A percentile compares a stretch with the other conserved stretches of the same genome.
Conservation (phyloP, 2,329 filamentous ascomycete genomes). For the Aspergillus sojae region DNA sequence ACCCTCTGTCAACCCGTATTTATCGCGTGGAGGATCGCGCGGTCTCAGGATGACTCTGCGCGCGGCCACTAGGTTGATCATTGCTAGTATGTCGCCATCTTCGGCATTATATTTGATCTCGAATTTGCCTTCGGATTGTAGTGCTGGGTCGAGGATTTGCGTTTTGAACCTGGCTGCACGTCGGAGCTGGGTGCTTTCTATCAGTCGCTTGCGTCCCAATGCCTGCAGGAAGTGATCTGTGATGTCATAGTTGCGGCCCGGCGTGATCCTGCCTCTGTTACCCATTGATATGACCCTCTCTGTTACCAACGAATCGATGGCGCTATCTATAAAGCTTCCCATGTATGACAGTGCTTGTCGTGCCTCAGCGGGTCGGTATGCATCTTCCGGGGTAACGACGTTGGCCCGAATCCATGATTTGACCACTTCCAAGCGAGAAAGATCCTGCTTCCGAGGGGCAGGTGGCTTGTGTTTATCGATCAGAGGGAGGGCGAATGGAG, state of each 20-base stretch:
- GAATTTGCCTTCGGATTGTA: constrained; percentile 35
- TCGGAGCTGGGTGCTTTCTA: constrained; percentile 44
- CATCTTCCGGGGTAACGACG: constrained; percentile 45
- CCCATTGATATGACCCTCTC: constrained; percentile 43
- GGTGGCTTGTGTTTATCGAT: constrained; percentile 8
- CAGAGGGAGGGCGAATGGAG: constrained; percentile 39
- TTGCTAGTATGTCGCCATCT: constrained; percentile 47
- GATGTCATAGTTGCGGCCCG: constrained; percentile 49
- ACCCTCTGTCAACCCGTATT: constrained; percentile 50
- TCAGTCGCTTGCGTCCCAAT: constrained; percentile 43
- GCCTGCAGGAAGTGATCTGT: constrained; percentile 44
- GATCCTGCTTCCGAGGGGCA: constrained; percentile 20
- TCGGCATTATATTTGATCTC: constrained; percentile 40
- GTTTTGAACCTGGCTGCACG: constrained; percentile 47
- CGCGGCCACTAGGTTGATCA: constrained; percentile 45
- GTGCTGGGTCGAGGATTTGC: constrained; percentile 42
- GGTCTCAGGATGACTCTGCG: constrained; percentile 41
- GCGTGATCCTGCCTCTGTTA: constrained; percentile 42
- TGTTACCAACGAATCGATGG: constrained; percentile 43
- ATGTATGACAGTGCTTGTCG: constrained; percentile 34
- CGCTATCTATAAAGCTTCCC: constrained; percentile 38
- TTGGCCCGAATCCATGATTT: constrained; percentile 55
- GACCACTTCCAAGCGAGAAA: constrained; percentile 37
- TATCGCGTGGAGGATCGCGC: constrained; percentile 44
- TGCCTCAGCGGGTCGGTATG: constrained; percentile 44